Evolutionary conservation across 2,329 filamentous ascomycete species (phyloP).

Genomic region (Torrubiellomyces zombiae): DNA sequence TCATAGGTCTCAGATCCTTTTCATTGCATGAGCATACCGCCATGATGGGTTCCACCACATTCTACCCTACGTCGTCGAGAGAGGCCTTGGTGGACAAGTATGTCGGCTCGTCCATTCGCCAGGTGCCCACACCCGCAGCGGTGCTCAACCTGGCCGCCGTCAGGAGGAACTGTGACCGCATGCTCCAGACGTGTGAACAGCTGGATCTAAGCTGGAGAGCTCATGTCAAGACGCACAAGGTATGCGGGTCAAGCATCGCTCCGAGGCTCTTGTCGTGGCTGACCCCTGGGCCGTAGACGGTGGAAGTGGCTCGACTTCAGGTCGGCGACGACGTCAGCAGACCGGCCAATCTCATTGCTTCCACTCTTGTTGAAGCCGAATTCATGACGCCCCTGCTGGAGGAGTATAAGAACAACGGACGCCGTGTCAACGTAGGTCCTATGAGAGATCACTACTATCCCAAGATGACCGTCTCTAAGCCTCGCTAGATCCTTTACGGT

Average conservation of each 20-base stretch:
- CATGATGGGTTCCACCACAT: constrained; percentile 8
- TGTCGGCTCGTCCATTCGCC: constrained; percentile 40
- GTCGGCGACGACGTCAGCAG: constrained; percentile 36
- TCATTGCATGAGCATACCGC: background rate
- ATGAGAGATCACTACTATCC: no score
- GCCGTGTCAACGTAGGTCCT: constrained; percentile 43
- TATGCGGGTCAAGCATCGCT: constrained; percentile 13
- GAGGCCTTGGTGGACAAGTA: constrained; percentile 9
- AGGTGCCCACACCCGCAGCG: constrained; percentile 48
- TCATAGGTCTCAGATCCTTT: no score
- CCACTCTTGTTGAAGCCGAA: constrained; percentile 60
- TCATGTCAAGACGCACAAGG: constrained; percentile 77
- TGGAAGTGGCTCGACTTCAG: constrained; percentile 50
- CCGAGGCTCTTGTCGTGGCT: background rate
- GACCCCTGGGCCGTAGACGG: constrained; percentile 32
- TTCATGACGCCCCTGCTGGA: constrained; percentile 42
- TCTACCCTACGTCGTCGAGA: constrained; percentile 10
- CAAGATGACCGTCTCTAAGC: no score
- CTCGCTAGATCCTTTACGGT: constrained; percentile 48
- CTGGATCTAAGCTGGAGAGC: constrained; percentile 53
- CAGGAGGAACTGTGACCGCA: constrained; percentile 49
- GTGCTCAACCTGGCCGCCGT: constrained; percentile 53
- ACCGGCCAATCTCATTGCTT: constrained; percentile 48
- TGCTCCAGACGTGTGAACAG: constrained; percentile 45
- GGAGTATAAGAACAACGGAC: constrained; percentile 35